These are phyloP conservation scores for Colletotrichum somersetense DNA, from an alignment of 2,329 filamentous ascomycete genomes.

Conservation along the genomic window DNA sequence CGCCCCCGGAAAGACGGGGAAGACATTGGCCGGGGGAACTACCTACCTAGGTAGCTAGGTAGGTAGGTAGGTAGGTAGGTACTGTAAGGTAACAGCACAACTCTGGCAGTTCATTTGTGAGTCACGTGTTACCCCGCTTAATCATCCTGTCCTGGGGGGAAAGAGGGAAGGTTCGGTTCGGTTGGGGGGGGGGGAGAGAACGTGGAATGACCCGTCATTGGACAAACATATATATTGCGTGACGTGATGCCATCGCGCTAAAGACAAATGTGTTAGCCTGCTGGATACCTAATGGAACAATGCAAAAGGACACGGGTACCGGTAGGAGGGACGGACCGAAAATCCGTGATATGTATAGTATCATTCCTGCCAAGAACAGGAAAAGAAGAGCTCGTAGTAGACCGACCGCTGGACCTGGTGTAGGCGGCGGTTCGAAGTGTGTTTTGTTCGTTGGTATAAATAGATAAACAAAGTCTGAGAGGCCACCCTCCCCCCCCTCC, in stretches of 20 bases:
- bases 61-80: too few species aligned
- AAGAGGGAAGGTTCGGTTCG: neutral
- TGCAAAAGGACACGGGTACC: neutral
- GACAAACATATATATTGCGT: neutral
- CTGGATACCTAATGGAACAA: neutral
- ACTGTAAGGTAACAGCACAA: too few species aligned
- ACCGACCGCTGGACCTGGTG: neutral
- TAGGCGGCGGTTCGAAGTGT: neutral
- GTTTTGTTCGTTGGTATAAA: neutral
- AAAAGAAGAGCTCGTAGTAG: neutral
- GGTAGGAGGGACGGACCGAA: neutral
- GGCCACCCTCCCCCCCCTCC: neutral
- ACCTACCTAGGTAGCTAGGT: too few species aligned
- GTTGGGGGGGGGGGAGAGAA: neutral
- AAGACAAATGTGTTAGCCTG: neutral
- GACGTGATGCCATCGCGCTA: neutral
- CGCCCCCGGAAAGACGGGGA: neutral
- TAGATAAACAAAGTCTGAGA: neutral
- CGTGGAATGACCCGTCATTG: neutral
- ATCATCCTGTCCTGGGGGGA: neutral
- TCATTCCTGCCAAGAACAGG: neutral
- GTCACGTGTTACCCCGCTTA: slow-evolving; percentile 24
- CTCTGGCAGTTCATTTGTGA: neutral
- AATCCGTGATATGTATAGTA: neutral
- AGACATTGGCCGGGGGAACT: neutral